A percentile compares a stretch with the other conserved stretches of the same genome.
Evolutionary conservation across 2,329 filamentous ascomycete species (phyloP).

Genomic region (Aspergillus transmontanensis): DNA sequence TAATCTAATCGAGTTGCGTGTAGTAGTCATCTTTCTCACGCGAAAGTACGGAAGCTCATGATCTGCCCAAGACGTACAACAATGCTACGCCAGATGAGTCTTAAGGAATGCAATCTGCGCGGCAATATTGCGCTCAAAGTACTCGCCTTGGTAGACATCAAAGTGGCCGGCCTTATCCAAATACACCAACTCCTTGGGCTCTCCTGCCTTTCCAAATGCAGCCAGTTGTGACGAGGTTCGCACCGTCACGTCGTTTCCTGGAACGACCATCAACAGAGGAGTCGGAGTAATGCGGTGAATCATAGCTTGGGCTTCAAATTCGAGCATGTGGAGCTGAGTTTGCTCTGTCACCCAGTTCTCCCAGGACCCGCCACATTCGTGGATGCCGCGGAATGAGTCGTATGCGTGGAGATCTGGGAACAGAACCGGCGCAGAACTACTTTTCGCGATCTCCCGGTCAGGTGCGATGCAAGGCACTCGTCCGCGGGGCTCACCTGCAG

Average conservation of each 20-base stretch:
- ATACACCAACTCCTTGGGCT: too few species aligned
- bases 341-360: slow-evolving; percentile 43
- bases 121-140: too few species aligned
- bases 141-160: too few species aligned
- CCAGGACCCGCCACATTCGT: slow-evolving; percentile 28
- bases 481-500: neutral
- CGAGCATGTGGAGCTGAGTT: slow-evolving; percentile 35
- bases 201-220: too few species aligned
- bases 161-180: too few species aligned
- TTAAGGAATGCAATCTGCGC: too few species aligned
- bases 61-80: too few species aligned
- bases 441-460: neutral
- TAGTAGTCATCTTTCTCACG: too few species aligned
- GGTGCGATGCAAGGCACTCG: neutral
- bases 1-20: too few species aligned
- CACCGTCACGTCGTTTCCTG: slow-evolving; percentile 5
- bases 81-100: too few species aligned
- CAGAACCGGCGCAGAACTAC: neutral
- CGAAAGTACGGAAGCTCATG: too few species aligned
- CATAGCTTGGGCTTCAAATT: slow-evolving; percentile 14
- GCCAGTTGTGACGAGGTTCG: slow-evolving; percentile 21
- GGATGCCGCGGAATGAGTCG: neutral
- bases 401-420: neutral
- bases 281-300: neutral
- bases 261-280: neutral